phyloP scores from a whole-genome alignment of 2,329 filamentous ascomycete genomes.

The Scedosporium dehoogii region DNA sequence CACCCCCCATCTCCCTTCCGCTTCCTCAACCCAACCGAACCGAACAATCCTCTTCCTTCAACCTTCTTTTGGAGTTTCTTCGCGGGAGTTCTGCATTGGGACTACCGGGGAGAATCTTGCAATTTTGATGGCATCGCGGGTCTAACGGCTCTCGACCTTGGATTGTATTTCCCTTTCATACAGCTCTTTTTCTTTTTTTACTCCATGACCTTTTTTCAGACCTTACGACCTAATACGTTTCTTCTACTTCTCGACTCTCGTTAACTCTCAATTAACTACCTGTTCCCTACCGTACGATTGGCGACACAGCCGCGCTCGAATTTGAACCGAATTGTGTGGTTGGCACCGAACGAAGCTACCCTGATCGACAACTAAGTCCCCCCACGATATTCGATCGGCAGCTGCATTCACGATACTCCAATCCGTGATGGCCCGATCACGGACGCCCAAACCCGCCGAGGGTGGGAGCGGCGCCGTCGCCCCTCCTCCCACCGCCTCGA shows the following conservation, averaged over 20 bases:
- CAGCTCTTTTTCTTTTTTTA: neutral
- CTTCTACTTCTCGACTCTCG: constrained; percentile 4
- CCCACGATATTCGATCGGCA: neutral
- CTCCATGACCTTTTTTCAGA: neutral
- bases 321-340: neutral
- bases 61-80: neutral
- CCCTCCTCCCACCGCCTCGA: constrained; percentile 15
- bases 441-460: constrained; percentile 5
- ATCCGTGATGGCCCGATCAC: constrained; percentile 1
- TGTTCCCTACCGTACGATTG: neutral
- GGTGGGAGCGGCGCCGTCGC: neutral
- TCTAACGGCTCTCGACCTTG: neutral
- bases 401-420: neutral
- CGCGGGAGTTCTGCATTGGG: neutral
- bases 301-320: neutral
- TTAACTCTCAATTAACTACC: constrained; percentile 1
- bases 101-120: constrained; percentile 37
- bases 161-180: neutral
- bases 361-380: too few species aligned
- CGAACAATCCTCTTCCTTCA: neutral
- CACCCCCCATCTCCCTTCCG: neutral
- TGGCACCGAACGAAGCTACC: neutral
- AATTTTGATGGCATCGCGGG: constrained; percentile 38
- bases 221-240: neutral
- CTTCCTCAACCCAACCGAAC: neutral